Percentiles rank a stretch among this genome's conserved stretches.
Conservation (phyloP, 2,329 filamentous ascomycete genomes). For the Fusarium pseudoanthophilum region DNA sequence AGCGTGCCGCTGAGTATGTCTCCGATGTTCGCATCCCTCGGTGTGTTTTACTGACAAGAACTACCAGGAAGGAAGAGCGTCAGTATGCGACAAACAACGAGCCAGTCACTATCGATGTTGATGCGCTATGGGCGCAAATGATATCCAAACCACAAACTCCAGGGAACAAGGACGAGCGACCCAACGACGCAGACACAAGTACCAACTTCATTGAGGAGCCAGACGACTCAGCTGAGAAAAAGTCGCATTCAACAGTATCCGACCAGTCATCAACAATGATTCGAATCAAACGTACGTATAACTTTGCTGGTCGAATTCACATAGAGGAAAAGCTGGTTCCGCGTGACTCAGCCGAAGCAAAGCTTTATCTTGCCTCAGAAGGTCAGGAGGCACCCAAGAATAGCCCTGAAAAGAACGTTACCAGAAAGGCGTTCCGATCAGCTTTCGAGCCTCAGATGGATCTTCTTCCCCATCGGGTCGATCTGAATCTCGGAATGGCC, state of each 20-base stretch:
- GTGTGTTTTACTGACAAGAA: conserved; percentile 14
- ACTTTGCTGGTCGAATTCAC: conserved; percentile 78
- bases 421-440: conserved; percentile 69
- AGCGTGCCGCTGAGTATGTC: conserved; percentile 72
- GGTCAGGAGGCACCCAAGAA: conserved; percentile 45
- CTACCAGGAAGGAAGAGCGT: conserved; percentile 65
- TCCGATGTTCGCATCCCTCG: not conserved
- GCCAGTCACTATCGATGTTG: conserved; percentile 76
- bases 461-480: conserved; percentile 57
- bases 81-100: conserved; percentile 63
- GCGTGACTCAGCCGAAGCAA: conserved; percentile 72
- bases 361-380: conserved; percentile 68
- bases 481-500: conserved; percentile 68
- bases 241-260: not conserved
- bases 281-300: conserved; percentile 76
- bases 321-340: conserved; percentile 77
- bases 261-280: conserved; percentile 58
- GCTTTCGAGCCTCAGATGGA: conserved; percentile 69
- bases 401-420: conserved; percentile 54
- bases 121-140: conserved; percentile 77
- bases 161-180: conserved; percentile 4
- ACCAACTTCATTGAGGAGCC: conserved; percentile 4
- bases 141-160: conserved; percentile 52
- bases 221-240: conserved; percentile 19
- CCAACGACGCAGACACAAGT: conserved; percentile 9